Conservation (phyloP, 192 early-diverging fungal genomes). For the Diversispora epigaea region DNA sequence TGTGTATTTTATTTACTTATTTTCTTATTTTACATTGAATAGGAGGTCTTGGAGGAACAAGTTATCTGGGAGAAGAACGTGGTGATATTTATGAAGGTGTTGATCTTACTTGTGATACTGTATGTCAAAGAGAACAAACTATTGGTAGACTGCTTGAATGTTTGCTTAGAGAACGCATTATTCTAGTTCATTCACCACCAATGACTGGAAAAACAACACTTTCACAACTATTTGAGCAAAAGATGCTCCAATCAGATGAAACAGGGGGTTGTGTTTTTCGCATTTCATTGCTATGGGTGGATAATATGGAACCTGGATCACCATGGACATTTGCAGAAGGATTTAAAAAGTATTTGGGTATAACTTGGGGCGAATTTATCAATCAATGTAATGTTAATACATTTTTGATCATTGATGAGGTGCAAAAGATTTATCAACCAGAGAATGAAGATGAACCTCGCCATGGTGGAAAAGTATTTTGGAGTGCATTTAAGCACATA, state of each 20-base stretch:
- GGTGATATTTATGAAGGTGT: conserved; percentile 5
- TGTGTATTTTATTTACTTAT: conserved; percentile 7
- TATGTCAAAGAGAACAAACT: conserved; percentile 18
- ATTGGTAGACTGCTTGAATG: conserved; percentile 29
- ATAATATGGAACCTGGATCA: neutral
- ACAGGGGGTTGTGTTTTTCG: conserved; percentile 1
- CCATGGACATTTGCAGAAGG: conserved; percentile 19
- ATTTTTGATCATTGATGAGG: conserved; percentile 28
- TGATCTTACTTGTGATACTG: conserved; percentile 3
- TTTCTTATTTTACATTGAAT: neutral
- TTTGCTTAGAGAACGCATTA: conserved; percentile 18
- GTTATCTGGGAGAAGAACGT: neutral
- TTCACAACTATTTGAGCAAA: too few species aligned
- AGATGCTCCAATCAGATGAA: conserved; percentile 22
- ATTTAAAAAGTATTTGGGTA: conserved; percentile 23
- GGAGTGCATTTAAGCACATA: too few species aligned
- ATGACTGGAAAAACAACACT: conserved; percentile 19
- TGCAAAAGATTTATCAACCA: conserved; percentile 27
- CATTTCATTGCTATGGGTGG: conserved; percentile 21
- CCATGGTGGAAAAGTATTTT: conserved; percentile 10
- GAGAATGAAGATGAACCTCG: conserved; percentile 14
- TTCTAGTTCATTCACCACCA: conserved; percentile 20
- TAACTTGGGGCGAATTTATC: conserved; percentile 20
- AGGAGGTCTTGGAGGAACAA: conserved; percentile 17
- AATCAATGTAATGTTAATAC: neutral